Evolutionary conservation across 1,284 basidiomycete species (phyloP).

Genomic region (Cryptococcus hybrid): DNA sequence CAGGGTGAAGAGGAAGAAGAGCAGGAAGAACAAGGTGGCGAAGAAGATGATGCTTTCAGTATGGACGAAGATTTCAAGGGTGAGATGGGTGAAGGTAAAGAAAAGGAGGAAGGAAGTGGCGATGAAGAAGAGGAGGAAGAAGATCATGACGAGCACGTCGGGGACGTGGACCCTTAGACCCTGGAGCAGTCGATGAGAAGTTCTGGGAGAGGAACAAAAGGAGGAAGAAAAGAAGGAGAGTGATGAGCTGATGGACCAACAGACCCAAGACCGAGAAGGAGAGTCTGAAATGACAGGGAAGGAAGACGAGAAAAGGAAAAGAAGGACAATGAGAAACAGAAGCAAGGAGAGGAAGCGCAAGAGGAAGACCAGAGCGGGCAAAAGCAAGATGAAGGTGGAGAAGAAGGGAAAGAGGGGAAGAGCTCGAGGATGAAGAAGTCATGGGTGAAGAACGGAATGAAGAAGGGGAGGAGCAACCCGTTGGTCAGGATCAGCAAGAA

Average conservation of each 20-base stretch:
- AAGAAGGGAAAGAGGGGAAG: conserved; percentile 25
- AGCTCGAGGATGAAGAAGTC: conserved; percentile 15
- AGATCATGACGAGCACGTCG: conserved; percentile 76
- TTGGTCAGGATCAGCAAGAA: conserved; percentile 58
- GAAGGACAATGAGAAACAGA: conserved; percentile 45
- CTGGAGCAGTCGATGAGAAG: conserved; percentile 89
- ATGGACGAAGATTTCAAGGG: conserved; percentile 68
- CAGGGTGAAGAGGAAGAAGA: conserved; percentile 66
- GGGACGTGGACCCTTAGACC: conserved; percentile 82
- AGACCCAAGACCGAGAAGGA: conserved; percentile 39
- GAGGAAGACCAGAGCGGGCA: conserved; percentile 39
- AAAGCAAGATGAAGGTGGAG: conserved; percentile 46
- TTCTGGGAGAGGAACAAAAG: conserved; percentile 80
- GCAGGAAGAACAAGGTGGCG: conserved; percentile 56
- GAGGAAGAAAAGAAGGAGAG: conserved; percentile 51
- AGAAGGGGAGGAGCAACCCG: conserved; percentile 48
- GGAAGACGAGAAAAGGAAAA: conserved; percentile 48
- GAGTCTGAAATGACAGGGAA: conserved; percentile 43
- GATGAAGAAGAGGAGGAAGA: conserved; percentile 59
- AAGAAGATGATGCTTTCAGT: conserved; percentile 60
- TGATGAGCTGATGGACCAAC: conserved; percentile 51
- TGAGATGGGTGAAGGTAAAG: conserved; percentile 71
- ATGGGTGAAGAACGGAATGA: conserved; percentile 43
- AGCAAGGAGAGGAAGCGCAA: conserved; percentile 29
- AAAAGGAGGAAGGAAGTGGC: conserved; percentile 60